These are phyloP conservation scores for Laetiporus sulphureus DNA, from an alignment of 1,284 basidiomycete genomes.

Conservation along the genomic window DNA sequence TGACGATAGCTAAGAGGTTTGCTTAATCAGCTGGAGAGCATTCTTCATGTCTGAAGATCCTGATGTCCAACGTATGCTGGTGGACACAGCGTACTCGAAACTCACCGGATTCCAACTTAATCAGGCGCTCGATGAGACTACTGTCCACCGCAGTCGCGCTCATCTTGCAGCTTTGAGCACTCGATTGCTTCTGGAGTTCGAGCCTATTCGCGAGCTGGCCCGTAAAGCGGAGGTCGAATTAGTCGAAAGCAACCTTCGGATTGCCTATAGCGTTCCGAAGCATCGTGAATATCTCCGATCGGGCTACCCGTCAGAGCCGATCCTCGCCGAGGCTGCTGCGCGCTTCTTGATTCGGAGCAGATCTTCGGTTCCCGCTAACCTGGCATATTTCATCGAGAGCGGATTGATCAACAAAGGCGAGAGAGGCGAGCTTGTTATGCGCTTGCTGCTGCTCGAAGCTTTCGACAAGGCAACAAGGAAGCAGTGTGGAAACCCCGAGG, in stretches of 20 bases:
- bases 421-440: conserved; percentile 7
- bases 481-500: background rate
- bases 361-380: background rate
- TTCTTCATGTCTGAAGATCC: background rate
- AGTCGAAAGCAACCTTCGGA: conserved; percentile 1
- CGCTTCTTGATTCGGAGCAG: background rate
- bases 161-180: background rate
- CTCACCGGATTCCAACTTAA: no score
- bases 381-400: background rate
- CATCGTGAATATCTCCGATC: conserved; percentile 4
- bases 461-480: conserved; percentile 2
- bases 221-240: background rate
- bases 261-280: background rate
- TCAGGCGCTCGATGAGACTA: no score
- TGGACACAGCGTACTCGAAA: background rate
- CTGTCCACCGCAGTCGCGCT: no score
- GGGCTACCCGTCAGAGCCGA: conserved; percentile 6
- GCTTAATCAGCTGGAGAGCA: background rate
- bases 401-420: conserved; percentile 4
- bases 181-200: conserved; percentile 1
- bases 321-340: conserved; percentile 7
- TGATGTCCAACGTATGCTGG: background rate
- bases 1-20: background rate
- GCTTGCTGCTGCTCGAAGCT: conserved; percentile 2
- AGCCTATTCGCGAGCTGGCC: background rate